Conservation (phyloP, 2,329 filamentous ascomycete species). For the Aureobasidium sp. region DNA sequence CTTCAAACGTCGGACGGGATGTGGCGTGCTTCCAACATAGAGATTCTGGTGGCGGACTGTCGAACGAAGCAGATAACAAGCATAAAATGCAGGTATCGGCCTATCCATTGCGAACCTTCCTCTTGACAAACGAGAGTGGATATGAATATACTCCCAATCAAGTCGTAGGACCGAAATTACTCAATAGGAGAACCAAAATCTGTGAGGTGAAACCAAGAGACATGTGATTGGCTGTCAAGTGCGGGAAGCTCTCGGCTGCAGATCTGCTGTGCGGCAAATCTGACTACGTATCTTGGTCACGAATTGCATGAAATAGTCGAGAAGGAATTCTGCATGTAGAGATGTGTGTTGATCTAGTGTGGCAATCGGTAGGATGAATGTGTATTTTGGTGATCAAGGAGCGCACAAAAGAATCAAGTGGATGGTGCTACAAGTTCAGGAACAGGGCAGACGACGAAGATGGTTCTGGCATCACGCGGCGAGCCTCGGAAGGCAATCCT, state of each 20-base stretch:
- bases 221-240: slow-evolving; percentile 5
- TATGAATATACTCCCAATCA: background rate
- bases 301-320: background rate
- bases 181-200: background rate
- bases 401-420: background rate
- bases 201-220: background rate
- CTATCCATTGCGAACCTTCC: slow-evolving; percentile 30
- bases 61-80: slow-evolving; percentile 85
- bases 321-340: background rate
- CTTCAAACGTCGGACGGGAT: slow-evolving; percentile 72
- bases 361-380: background rate
- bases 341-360: background rate
- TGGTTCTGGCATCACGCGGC: slow-evolving; percentile 5
- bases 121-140: background rate
- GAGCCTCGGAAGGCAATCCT: background rate
- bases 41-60: slow-evolving; percentile 61
- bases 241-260: slow-evolving; percentile 7
- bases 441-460: background rate
- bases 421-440: background rate
- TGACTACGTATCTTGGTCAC: background rate
- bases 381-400: background rate
- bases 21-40: slow-evolving; percentile 88
- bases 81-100: slow-evolving; percentile 79
- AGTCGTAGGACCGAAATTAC: background rate
- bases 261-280: slow-evolving; percentile 7